A percentile compares a stretch with the other conserved stretches of the same genome.
Conservation (phyloP, 805 yeast species). For the Kuraishia capsulata region DNA sequence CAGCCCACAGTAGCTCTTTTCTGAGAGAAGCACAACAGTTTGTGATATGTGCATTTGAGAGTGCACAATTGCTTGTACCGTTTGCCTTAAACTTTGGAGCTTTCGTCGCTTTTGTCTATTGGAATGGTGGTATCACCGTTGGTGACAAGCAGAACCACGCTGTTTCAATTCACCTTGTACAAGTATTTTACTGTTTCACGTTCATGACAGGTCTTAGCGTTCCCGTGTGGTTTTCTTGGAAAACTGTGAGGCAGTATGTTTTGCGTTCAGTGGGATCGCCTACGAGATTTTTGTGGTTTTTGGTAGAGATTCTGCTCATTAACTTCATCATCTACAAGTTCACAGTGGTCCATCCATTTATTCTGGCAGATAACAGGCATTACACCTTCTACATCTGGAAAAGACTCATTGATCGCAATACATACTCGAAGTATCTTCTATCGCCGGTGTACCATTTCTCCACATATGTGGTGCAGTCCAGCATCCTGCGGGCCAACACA, state of each 20-base stretch:
- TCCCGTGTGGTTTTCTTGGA: conserved; percentile 61
- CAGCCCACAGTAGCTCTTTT: conserved; percentile 4
- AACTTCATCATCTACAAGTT: conserved; percentile 41
- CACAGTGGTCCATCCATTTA: conserved; percentile 81
- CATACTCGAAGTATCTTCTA: conserved; percentile 37
- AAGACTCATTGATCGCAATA: conserved; percentile 42
- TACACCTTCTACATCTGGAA: conserved; percentile 82
- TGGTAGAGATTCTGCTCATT: conserved; percentile 24
- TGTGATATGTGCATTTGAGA: conserved; percentile 11
- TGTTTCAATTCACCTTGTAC: conserved; percentile 65
- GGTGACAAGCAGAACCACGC: conserved; percentile 89
- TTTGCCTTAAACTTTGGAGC: conserved; percentile 38
- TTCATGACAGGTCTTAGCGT: conserved; percentile 57
- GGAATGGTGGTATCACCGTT: conserved; percentile 78
- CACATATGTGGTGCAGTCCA: conserved; percentile 16
- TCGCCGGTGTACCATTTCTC: conserved; percentile 67
- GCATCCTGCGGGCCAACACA: no score
- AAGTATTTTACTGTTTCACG: conserved; percentile 66
- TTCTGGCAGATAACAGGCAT: conserved; percentile 91
- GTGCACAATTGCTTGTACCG: conserved; percentile 31
- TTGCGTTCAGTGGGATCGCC: conserved; percentile 18
- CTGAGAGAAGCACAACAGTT: conserved; percentile 21
- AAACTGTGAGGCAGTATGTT: conserved; percentile 30
- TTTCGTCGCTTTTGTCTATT: conserved; percentile 48
- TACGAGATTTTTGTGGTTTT: conserved; percentile 4